phyloP scores from a whole-genome alignment of 1,284 basidiomycete genomes.

The Austropuccinia psidii region DNA sequence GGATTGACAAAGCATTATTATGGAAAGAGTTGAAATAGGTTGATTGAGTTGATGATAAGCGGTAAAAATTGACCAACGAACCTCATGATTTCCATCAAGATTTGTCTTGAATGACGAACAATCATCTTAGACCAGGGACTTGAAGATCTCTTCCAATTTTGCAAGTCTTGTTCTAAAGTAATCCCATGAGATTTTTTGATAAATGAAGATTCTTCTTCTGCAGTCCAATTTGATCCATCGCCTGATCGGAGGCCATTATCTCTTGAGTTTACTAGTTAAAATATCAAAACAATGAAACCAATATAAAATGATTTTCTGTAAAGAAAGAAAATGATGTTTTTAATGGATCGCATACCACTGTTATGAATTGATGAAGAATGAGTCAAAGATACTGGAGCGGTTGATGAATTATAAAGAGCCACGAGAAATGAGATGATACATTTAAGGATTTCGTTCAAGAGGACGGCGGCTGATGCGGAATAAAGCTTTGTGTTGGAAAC shows the following conservation, averaged over 20 bases:
- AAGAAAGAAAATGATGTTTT: too few relatives aligned
- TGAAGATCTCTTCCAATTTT: conserved; percentile 7
- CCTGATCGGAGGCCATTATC: too few relatives aligned
- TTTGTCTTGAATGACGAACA: background rate
- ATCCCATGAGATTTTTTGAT: background rate
- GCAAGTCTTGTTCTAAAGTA: conserved; percentile 10
- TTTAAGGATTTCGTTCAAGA: conserved; percentile 87
- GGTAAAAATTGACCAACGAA: background rate
- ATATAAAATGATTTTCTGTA: too few relatives aligned
- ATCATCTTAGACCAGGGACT: conserved; percentile 8
- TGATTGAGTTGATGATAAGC: background rate
- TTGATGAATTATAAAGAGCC: conserved; percentile 51
- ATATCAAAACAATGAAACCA: too few relatives aligned
- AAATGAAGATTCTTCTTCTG: too few relatives aligned
- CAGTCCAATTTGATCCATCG: too few relatives aligned
- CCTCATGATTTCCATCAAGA: conserved; percentile 11
- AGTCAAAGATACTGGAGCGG: too few relatives aligned
- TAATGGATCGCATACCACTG: too few relatives aligned
- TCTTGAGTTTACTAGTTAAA: too few relatives aligned
- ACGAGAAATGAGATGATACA: conserved; percentile 71
- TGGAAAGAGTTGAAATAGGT: background rate
- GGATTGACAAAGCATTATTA: background rate
- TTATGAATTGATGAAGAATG: too few relatives aligned
- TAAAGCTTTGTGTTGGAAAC: conserved; percentile 54
- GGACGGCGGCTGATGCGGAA: conserved; percentile 81